These are phyloP conservation scores for Hymenochaete sp. DNA, from an alignment of 1,284 basidiomycete species.

Conservation along the genomic window DNA sequence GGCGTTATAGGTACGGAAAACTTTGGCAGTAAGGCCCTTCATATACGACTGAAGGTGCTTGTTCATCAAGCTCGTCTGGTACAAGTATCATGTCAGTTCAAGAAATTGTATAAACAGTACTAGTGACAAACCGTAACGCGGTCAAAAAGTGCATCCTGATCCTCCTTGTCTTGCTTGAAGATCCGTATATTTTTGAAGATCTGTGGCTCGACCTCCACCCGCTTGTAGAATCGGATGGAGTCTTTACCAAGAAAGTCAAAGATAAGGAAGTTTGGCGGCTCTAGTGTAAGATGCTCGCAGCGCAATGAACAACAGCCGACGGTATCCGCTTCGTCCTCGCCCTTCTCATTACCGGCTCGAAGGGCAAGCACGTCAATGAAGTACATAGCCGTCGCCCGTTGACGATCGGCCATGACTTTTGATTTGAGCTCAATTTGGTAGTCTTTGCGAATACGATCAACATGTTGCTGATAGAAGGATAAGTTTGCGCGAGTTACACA, in stretches of 20 bases:
- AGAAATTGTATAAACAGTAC: slow-evolving; percentile 17
- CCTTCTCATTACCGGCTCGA: slow-evolving; percentile 97
- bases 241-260: slow-evolving; percentile 98
- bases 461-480: slow-evolving; percentile 57
- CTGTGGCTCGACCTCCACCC: slow-evolving; percentile 77
- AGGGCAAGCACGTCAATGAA: slow-evolving; percentile 93
- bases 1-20: slow-evolving; percentile 98
- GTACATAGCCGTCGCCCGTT: slow-evolving; percentile 94
- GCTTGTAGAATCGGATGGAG: slow-evolving; percentile 92
- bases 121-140: slow-evolving; percentile 65
- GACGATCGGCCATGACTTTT: slow-evolving; percentile 88
- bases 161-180: slow-evolving; percentile 85
- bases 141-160: slow-evolving; percentile 89
- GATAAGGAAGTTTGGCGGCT: slow-evolving; percentile 75
- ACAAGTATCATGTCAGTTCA: slow-evolving; percentile 8
- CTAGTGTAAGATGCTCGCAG: slow-evolving; percentile 88
- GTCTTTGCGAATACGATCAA: slow-evolving; percentile 82
- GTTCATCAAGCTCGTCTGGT: slow-evolving; percentile 75
- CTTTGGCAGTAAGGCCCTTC: slow-evolving; percentile 94
- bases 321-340: slow-evolving; percentile 95
- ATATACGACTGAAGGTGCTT: slow-evolving; percentile 87
- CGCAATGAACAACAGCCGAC: slow-evolving; percentile 95
- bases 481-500: slow-evolving; percentile 1
- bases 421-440: slow-evolving; percentile 79
- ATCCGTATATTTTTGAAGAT: slow-evolving; percentile 88